Conservation (phyloP, 768 basidiomycete genomes). For the Daedalea quercina region DNA sequence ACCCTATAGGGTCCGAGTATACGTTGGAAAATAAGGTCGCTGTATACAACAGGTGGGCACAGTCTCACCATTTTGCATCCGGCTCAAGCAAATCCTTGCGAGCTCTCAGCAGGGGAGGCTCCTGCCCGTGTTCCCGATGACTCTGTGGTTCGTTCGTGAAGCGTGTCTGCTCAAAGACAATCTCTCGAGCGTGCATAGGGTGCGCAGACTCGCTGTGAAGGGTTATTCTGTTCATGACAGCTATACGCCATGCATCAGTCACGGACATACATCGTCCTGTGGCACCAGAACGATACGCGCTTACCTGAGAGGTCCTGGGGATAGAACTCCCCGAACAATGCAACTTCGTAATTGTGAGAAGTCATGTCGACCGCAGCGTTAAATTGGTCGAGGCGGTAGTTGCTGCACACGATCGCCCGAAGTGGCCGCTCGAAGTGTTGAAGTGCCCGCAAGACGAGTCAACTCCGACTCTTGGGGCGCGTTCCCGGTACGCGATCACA, state of each 20-base stretch:
- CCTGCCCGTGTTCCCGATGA: constrained; percentile 53
- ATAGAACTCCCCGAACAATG: constrained; percentile 79
- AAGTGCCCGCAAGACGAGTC: too few relatives aligned
- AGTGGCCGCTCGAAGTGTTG: too few relatives aligned
- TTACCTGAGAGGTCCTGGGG: constrained; percentile 49
- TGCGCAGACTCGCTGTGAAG: constrained; percentile 74
- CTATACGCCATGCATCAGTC: constrained; percentile 23
- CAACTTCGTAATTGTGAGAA: constrained; percentile 69
- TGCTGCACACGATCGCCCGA: too few relatives aligned
- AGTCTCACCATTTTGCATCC: constrained; percentile 56
- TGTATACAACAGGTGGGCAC: background rate
- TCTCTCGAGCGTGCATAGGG: constrained; percentile 67
- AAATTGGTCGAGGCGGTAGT: too few relatives aligned
- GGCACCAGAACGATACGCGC: background rate
- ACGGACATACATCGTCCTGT: background rate
- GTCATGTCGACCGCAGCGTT: constrained; percentile 8
- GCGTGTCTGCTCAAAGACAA: constrained; percentile 64
- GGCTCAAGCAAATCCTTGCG: constrained; percentile 65
- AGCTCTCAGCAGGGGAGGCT: constrained; percentile 66
- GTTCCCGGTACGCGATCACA: too few relatives aligned
- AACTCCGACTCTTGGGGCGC: too few relatives aligned
- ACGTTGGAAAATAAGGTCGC: background rate
- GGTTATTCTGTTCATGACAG: constrained; percentile 76
- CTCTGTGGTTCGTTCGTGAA: constrained; percentile 46
- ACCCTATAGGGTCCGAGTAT: constrained; percentile 42